Evolutionary conservation across 148 eudicot genomes (phyloP), one percentile per base, ranked within the genome.

Genomic region (Dysphania ambrosioides): DNA sequence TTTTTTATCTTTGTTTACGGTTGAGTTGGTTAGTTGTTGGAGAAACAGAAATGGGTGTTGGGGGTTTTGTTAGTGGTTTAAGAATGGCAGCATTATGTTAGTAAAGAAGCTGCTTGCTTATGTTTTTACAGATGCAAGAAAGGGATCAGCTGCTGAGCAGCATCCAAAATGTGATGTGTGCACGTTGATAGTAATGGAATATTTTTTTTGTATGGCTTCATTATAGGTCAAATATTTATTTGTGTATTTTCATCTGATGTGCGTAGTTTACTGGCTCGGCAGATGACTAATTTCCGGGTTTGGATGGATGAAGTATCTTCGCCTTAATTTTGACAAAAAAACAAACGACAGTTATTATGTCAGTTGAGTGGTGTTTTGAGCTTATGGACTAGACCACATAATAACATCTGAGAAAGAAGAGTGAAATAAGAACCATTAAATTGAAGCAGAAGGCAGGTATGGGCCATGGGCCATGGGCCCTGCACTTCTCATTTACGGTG

Each of bases 141-240:
- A 32, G n/a, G 74, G 82, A 34, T 73, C 57, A 49, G 70, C 65
- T 74, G 82, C 71, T 68, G 56, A 38, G 72, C 80, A 78, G 80
- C 76, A 63, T 62, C 71, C 78, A 12, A 10, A 66, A 67, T 79
- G 79, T 75, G 75, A 70, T 75, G 36, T 74, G 78, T 79, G 67
- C 59, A 66, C 47, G 59, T 57, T 78, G 10, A 72, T 72, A 66
- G 72, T 70, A 29, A 75, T 75, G 27, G 55, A 23, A 40, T 66
- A 75, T 75, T 58, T 66, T 4, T 5, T 53, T 36, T 21, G 13
- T 2, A 9, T 23, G n/a, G 4, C 64, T 60, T 59, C 18, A 27
- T 60, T 0, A 29, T 60, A 29, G 36, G 65, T 35, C 1, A 29
- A 10, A 0, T 60, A 11, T 27, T 5, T 53, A 4, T 51, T 53